These are phyloP conservation scores for Termitomyces heimii DNA, from an alignment of 768 basidiomycete species.

Conservation along the genomic window DNA sequence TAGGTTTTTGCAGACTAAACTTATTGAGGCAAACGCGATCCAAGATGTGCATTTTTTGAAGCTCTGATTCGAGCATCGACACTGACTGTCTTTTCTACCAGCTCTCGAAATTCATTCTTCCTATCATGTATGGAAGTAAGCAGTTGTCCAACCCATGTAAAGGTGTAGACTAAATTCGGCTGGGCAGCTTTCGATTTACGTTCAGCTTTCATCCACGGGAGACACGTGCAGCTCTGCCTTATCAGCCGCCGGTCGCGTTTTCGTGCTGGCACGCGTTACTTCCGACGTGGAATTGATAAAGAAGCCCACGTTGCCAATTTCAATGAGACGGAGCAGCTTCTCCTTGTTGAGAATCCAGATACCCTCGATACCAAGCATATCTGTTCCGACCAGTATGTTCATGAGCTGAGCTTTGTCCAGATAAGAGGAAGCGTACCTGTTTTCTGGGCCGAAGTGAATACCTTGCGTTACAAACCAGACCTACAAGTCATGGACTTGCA, in stretches of 20 bases:
- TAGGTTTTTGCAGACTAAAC: constrained; percentile 33
- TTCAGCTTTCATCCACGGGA: constrained; percentile 66
- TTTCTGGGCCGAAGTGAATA: constrained; percentile 97
- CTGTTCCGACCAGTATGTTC: constrained; percentile 40
- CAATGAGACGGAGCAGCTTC: constrained; percentile 95
- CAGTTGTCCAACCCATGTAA: constrained; percentile 14
- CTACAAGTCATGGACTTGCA: constrained; percentile 91
- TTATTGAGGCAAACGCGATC: constrained; percentile 37
- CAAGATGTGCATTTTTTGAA: constrained; percentile 51
- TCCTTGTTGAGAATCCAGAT: constrained; percentile 62
- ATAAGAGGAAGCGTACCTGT: constrained; percentile 90
- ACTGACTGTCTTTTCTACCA: constrained; percentile 25
- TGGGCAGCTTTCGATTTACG: constrained; percentile 80
- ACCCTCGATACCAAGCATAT: constrained; percentile 32
- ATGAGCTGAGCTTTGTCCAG: constrained; percentile 84
- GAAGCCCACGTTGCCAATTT: constrained; percentile 93
- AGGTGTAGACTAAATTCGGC: constrained; percentile 3
- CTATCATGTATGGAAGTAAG: constrained; percentile 92
- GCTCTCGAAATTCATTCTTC: constrained; percentile 87
- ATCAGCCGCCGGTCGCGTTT: constrained; percentile 92
- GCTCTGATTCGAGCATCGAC: background rate
- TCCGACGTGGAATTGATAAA: constrained; percentile 87
- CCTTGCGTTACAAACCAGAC: constrained; percentile 92
- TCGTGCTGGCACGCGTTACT: constrained; percentile 95
- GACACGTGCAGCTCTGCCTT: constrained; percentile 76